Evolutionary conservation across 768 basidiomycete species (phyloP).

Genomic region (Leccinum broughii): DNA sequence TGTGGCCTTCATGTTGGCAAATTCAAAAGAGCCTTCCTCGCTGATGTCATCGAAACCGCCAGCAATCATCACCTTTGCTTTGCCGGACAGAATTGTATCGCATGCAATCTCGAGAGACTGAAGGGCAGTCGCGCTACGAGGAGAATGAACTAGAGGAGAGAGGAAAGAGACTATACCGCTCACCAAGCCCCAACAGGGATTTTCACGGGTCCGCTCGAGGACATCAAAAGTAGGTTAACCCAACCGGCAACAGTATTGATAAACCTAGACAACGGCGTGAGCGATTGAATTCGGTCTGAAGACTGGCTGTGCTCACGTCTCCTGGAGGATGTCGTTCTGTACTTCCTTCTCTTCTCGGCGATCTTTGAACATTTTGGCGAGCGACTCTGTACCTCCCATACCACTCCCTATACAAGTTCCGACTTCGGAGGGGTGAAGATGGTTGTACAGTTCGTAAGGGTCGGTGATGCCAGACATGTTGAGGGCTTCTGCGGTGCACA

Average conservation of each 20-base stretch:
- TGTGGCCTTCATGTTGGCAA: constrained; percentile 99
- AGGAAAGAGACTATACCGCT: constrained; percentile 24
- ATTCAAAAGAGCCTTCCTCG: constrained; percentile 98
- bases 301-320: constrained; percentile 65
- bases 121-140: constrained; percentile 83
- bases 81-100: constrained; percentile 90
- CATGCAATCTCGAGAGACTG: constrained; percentile 99
- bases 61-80: constrained; percentile 99
- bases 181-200: constrained; percentile 99
- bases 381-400: constrained; percentile 93
- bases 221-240: constrained; percentile 93
- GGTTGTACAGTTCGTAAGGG: constrained; percentile 96
- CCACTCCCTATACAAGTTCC: constrained; percentile 94
- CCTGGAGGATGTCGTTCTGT: constrained; percentile 97
- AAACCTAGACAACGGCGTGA: constrained; percentile 55
- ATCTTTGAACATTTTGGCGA: constrained; percentile 98
- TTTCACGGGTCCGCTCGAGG: constrained; percentile 97
- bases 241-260: constrained; percentile 99
- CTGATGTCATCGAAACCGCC: constrained; percentile 98
- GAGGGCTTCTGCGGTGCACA: constrained; percentile 92
- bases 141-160: constrained; percentile 6
- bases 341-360: constrained; percentile 97
- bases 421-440: constrained; percentile 95
- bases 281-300: neutral
- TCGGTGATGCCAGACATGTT: constrained; percentile 97